Percentiles rank a stretch among this genome's conserved stretches.
Conservation (phyloP, 805 yeast genomes). For the Kuraishia cidri region DNA sequence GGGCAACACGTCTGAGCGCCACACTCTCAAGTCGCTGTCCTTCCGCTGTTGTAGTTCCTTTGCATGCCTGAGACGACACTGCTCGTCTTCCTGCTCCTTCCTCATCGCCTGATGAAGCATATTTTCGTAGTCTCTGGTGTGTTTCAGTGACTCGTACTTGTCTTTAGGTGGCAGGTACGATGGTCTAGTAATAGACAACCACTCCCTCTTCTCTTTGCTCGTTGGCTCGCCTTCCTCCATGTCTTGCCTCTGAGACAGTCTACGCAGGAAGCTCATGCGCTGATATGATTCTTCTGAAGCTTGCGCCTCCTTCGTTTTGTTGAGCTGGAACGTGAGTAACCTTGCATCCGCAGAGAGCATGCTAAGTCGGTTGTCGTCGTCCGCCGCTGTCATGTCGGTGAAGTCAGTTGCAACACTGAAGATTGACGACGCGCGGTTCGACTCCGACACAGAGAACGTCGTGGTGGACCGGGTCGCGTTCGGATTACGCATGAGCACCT, state of each 20-base stretch:
- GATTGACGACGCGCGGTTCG: conserved; percentile 35
- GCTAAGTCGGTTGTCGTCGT: conserved; percentile 10
- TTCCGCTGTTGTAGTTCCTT: conserved; percentile 22
- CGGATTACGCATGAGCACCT: conserved; percentile 11
- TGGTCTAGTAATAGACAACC: conserved; percentile 29
- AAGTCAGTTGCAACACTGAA: conserved; percentile 22
- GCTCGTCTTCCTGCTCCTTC: conserved; percentile 24
- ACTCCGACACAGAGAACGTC: conserved; percentile 17
- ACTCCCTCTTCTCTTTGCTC: neutral
- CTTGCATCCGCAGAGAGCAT: conserved; percentile 24
- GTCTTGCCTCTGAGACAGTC: conserved; percentile 5
- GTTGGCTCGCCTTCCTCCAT: neutral
- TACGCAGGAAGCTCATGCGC: conserved; percentile 13
- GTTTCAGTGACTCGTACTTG: conserved; percentile 40
- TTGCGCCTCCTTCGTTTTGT: conserved; percentile 19
- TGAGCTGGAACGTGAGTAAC: conserved; percentile 19
- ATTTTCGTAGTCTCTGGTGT: conserved; percentile 40
- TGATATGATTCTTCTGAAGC: conserved; percentile 26
- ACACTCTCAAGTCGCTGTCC: conserved; percentile 26
- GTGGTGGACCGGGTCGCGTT: conserved; percentile 1
- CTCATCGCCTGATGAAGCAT: conserved; percentile 31
- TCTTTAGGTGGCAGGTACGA: conserved; percentile 60
- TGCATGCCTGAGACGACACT: conserved; percentile 19
- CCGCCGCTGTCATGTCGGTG: conserved; percentile 10
- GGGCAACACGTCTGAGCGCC: conserved; percentile 30